Evolutionary conservation across 169 alveolate genomes (phyloP).

Genomic region (Plasmodium relictum): DNA sequence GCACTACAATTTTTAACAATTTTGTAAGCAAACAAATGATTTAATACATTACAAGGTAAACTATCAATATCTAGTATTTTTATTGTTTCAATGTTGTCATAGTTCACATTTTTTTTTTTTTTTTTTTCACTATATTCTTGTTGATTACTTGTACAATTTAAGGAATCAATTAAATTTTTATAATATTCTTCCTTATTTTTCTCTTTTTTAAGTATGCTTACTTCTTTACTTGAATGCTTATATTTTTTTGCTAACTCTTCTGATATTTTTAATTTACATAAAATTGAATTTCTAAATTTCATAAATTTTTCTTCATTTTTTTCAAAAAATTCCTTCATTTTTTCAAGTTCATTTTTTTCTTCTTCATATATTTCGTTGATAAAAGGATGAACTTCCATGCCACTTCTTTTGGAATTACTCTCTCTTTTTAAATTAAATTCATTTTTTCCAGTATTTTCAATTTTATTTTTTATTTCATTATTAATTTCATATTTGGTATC

Average conservation of each 20-base stretch:
- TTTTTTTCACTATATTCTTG: slow-evolving; percentile 35
- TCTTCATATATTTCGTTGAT: slow-evolving; percentile 54
- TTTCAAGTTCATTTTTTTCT: slow-evolving; percentile 55
- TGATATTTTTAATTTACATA: slow-evolving; percentile 72
- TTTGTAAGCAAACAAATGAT: slow-evolving; percentile 83
- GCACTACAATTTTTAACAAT: slow-evolving; percentile 87
- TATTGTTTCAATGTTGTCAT: slow-evolving; percentile 74
- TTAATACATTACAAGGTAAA: slow-evolving; percentile 81
- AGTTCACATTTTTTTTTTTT: slow-evolving; percentile 57
- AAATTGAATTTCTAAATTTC: slow-evolving; percentile 50
- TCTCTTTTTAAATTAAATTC: not conserved
- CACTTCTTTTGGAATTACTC: not conserved
- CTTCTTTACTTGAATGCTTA: slow-evolving; percentile 63
- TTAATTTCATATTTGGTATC: slow-evolving; percentile 2
- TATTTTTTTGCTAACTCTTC: slow-evolving; percentile 51
- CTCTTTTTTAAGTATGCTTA: slow-evolving; percentile 20
- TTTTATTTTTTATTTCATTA: not conserved
- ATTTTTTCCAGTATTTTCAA: not conserved
- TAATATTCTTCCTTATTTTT: slow-evolving; percentile 56
- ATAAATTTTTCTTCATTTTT: slow-evolving; percentile 44
- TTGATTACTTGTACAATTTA: slow-evolving; percentile 14
- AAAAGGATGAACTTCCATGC: slow-evolving; percentile 14
- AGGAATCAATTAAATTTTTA: slow-evolving; percentile 43
- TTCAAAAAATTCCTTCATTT: slow-evolving; percentile 70
- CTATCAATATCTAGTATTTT: slow-evolving; percentile 83